Base-by-base conservation (phyloP, 2,329 filamentous ascomycete genomes). In the Fusarium neocosmosporiellum region DNA sequence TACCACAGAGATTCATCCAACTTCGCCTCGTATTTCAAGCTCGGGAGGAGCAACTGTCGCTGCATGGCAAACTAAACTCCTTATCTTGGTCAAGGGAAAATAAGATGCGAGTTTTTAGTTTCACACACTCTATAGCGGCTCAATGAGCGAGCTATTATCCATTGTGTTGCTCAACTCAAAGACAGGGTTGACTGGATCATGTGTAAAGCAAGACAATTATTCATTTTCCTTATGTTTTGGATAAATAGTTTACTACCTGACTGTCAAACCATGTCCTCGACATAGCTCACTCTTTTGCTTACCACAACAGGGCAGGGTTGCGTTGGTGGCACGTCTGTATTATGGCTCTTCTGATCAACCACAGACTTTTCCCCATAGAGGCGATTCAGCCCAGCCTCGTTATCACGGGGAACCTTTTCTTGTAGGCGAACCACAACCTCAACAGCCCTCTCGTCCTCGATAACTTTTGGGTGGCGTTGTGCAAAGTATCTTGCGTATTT, bases 401-500 rank as follows among this genome's bases (percentile, higher is more conserved):
- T 20, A 34, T 22, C 27, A 10, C 33, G 27, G 11, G 54, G 43
- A n/a, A 18, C 18, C 9, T 43, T 59, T 36, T 34, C 55, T 43
- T 60, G 55, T 11, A 65, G 63, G 33, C 63, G 63, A 36, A 65
- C 63, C 6, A 67, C 66, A 50, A 67, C 63, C 29, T 67, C 66
- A 9, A 67, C 66, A 9, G 66, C 62, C 18, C 48, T 61, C 27
- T 67, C 66, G 22, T 68, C 58, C 13, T 68, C 66, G 5, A 66
- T 33, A 7, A 68, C 66, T 20, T 62, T 68, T 18, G 58, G 66
- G 5, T 68, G 66, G 20, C 63, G 66, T 29, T 65, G 63, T 10
- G 66, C 63, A 62, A 68, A 66, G 58, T 58, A 68, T 20, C 31
- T 58, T 41, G 62, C 66, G 31, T 68, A 66, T 16, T 66, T 66